A percentile compares a stretch with the other conserved stretches of the same genome.
These are phyloP conservation scores for Lichtheimia corymbifera DNA, from an alignment of 371 early-diverging fungal species.

Conservation along the genomic window DNA sequence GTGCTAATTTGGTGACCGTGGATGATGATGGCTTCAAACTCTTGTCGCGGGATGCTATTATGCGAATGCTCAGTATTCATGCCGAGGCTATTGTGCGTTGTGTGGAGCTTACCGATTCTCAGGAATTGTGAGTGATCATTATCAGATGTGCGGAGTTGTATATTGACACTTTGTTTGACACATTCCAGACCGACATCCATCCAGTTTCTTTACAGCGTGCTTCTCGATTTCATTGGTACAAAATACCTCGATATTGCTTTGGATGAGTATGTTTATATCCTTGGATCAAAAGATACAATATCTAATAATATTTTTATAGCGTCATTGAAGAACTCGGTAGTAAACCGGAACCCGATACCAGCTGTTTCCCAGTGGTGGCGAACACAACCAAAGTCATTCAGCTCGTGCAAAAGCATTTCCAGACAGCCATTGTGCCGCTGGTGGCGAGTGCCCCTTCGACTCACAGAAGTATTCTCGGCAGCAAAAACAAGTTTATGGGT, in stretches of 20 bases:
- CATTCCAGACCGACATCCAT: constrained; percentile 27
- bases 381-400: constrained; percentile 75
- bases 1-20: constrained; percentile 28
- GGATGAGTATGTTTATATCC: constrained; percentile 65
- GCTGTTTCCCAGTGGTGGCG: constrained; percentile 69
- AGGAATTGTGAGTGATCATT: constrained; percentile 59
- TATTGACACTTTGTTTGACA: background rate
- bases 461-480: constrained; percentile 80
- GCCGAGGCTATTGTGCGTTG: constrained; percentile 85
- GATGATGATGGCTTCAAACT: constrained; percentile 54
- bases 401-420: constrained; percentile 90
- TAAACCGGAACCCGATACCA: constrained; percentile 74
- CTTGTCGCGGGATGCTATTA: constrained; percentile 58
- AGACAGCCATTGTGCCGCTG: constrained; percentile 77
- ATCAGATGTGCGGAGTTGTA: background rate
- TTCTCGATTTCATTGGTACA: constrained; percentile 76
- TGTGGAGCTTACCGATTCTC: constrained; percentile 72
- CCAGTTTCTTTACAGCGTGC: constrained; percentile 64
- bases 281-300: background rate
- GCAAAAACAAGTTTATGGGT: constrained; percentile 87
- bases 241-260: constrained; percentile 81
- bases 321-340: constrained; percentile 76
- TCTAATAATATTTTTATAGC: constrained; percentile 31
- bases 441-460: constrained; percentile 75
- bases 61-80: constrained; percentile 79